Percentiles rank a stretch among this genome's conserved stretches.
These are phyloP conservation scores for Penicillium occitanis DNA, from an alignment of 2,329 filamentous ascomycete genomes.

Conservation along the genomic window DNA sequence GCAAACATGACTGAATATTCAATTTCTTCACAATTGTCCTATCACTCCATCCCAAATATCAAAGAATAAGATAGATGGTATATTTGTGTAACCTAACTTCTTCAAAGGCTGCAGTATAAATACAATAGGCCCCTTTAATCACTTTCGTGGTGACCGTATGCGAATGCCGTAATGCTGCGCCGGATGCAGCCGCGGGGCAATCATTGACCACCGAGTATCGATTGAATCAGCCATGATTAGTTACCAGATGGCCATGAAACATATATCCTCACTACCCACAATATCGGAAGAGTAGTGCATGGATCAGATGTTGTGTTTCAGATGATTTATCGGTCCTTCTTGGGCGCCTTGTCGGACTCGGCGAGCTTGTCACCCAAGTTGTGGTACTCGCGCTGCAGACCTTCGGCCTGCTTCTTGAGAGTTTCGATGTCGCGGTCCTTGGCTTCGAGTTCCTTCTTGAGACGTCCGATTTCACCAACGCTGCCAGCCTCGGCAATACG, in stretches of 20 bases:
- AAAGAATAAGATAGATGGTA: neutral
- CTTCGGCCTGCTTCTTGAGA: conserved; percentile 87
- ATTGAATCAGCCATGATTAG: neutral
- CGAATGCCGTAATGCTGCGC: neutral
- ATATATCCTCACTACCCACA: conserved; percentile 4
- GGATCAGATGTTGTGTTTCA: neutral
- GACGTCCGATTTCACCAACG: conserved; percentile 72
- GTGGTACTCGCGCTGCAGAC: conserved; percentile 80
- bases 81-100: neutral
- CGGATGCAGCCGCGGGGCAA: neutral
- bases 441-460: conserved; percentile 59
- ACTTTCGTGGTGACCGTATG: neutral
- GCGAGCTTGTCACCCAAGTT: conserved; percentile 80
- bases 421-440: conserved; percentile 49
- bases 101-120: conserved; percentile 5
- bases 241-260: neutral
- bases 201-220: neutral
- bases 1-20: neutral
- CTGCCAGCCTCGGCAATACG: conserved; percentile 72
- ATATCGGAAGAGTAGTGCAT: conserved; percentile 4
- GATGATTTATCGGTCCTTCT: conserved; percentile 54
- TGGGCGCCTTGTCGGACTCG: conserved; percentile 47
- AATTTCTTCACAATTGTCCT: neutral
- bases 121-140: conserved; percentile 1
- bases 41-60: neutral